Percentiles rank a stretch among this genome's conserved stretches.
These are phyloP conservation scores for Mycena rosella DNA, from an alignment of 768 basidiomycete species.

Conservation along the genomic window DNA sequence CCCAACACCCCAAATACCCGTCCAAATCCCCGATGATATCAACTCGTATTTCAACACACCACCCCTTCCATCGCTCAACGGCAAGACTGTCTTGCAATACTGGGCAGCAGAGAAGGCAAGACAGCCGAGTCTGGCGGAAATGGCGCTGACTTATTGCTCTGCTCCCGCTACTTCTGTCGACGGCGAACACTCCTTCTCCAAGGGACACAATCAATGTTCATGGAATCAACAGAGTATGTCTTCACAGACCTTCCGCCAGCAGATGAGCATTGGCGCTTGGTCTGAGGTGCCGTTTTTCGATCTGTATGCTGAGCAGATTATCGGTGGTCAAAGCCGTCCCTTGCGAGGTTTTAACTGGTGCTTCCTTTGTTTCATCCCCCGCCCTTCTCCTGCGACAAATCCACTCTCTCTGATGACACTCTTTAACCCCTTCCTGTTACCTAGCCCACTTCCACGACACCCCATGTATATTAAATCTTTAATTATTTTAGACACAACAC, in stretches of 20 bases:
- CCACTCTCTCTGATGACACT: not conserved
- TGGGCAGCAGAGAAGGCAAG: conserved; percentile 4
- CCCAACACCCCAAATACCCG: not conserved
- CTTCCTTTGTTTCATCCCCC: not conserved
- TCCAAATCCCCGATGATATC: conserved; percentile 17
- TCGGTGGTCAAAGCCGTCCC: not conserved
- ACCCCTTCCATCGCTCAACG: not conserved
- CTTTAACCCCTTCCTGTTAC: not conserved
- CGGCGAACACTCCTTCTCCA: conserved; percentile 29
- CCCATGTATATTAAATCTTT: conserved; percentile 4
- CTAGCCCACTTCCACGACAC: not conserved
- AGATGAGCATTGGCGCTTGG: conserved; percentile 31
- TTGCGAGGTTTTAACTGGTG: not conserved
- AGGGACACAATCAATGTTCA: conserved; percentile 28
- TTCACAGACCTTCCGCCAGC: conserved; percentile 32
- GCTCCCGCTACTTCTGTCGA: conserved; percentile 28
- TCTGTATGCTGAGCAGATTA: not conserved
- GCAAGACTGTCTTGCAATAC: conserved; percentile 25
- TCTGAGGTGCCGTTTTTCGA: conserved; percentile 20
- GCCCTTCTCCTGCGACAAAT: not conserved
- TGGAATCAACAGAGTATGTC: no score
- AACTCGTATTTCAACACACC: conserved; percentile 12
- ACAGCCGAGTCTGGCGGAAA: conserved; percentile 20
- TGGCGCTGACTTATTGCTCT: conserved; percentile 26
- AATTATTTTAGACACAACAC: conserved; percentile 11